phyloP scores from a whole-genome alignment of 345 rosid genomes.

The Linum usitatissimum region DNA sequence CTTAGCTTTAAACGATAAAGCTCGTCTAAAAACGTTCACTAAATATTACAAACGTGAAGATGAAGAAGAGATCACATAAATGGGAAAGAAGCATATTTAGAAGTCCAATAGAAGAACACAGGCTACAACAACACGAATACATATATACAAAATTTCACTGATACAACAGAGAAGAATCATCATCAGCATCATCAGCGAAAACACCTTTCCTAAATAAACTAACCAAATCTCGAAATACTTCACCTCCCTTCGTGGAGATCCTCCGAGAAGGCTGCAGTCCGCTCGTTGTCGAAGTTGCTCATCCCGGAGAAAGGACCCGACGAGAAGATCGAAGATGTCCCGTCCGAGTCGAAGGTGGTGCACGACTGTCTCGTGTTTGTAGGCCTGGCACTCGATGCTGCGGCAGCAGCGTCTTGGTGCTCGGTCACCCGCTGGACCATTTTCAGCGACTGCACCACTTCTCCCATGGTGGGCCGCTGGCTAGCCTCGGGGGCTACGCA shows the following conservation, averaged over 20 bases:
- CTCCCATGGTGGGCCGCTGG: conserved; percentile 97
- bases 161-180: background rate
- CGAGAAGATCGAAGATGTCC: conserved; percentile 88
- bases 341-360: conserved; percentile 86
- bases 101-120: background rate
- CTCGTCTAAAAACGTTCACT: background rate
- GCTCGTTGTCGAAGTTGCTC: conserved; percentile 65
- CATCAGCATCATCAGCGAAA: background rate
- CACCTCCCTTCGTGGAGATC: conserved; percentile 97
- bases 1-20: background rate
- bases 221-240: conserved; percentile 6
- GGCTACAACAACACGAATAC: background rate
- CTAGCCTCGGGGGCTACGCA: conserved; percentile 93
- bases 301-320: conserved; percentile 92
- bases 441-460: conserved; percentile 98
- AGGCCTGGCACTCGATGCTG: conserved; percentile 41
- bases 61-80: background rate
- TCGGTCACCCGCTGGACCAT: conserved; percentile 88
- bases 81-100: background rate
- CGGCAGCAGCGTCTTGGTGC: conserved; percentile 48
- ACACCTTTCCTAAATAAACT: background rate
- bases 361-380: conserved; percentile 75
- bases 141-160: background rate
- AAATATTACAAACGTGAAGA: background rate
- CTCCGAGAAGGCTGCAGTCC: conserved; percentile 77